These are phyloP conservation scores for Macrophomina tecta DNA, from an alignment of 2,329 filamentous ascomycete genomes.

Conservation along the genomic window DNA sequence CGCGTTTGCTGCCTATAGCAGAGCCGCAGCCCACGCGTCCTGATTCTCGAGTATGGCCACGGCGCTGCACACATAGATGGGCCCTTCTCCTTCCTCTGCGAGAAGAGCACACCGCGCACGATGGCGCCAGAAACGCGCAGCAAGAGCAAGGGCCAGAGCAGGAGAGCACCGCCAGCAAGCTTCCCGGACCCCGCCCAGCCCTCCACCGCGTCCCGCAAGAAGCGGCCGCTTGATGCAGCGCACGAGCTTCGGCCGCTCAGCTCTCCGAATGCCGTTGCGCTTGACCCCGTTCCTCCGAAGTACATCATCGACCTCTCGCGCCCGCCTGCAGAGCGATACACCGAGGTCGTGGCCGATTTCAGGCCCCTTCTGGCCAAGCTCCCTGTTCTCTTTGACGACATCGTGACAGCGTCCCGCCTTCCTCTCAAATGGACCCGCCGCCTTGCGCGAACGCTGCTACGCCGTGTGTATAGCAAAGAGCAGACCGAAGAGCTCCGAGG, in stretches of 20 bases:
- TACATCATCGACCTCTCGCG: slow-evolving; percentile 62
- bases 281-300: slow-evolving; percentile 38
- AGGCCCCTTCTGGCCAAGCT: slow-evolving; percentile 52
- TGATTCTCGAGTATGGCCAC: too few relatives aligned
- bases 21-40: background rate
- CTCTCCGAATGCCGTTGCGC: background rate
- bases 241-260: background rate
- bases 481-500: slow-evolving; percentile 68
- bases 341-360: slow-evolving; percentile 55
- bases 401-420: slow-evolving; percentile 44
- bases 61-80: too few relatives aligned
- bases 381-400: slow-evolving; percentile 57
- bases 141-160: slow-evolving; percentile 4
- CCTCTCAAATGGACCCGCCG: slow-evolving; percentile 32
- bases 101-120: background rate
- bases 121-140: slow-evolving; percentile 25
- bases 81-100: background rate
- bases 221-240: background rate
- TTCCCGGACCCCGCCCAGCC: slow-evolving; percentile 14
- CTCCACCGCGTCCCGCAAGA: background rate
- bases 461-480: slow-evolving; percentile 59
- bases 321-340: slow-evolving; percentile 60
- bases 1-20: background rate
- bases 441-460: slow-evolving; percentile 56
- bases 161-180: slow-evolving; percentile 3